phyloP scores from a whole-genome alignment of 2,329 filamentous ascomycete species.

The Plectosphaerella sp. region DNA sequence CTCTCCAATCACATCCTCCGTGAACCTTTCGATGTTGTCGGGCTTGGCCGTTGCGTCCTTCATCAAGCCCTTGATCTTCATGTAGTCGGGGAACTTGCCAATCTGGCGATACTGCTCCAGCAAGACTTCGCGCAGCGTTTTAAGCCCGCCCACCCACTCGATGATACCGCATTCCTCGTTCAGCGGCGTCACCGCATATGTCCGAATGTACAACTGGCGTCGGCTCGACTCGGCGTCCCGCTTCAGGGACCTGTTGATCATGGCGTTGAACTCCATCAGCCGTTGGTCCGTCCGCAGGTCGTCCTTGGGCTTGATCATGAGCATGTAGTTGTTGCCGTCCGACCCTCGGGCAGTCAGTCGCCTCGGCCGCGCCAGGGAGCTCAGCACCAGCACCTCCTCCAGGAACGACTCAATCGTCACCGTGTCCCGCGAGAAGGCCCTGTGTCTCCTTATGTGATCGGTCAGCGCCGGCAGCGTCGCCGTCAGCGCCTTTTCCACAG shows the following conservation, averaged over 20 bases:
- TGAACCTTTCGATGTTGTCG: constrained; percentile 67
- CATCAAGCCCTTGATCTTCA: constrained; percentile 57
- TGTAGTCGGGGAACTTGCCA: constrained; percentile 67
- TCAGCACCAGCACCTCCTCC: constrained; percentile 85
- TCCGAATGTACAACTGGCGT: constrained; percentile 90
- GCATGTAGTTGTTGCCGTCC: constrained; percentile 81
- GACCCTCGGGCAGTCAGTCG: constrained; percentile 85
- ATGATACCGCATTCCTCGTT: constrained; percentile 98
- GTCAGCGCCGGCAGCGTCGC: constrained; percentile 73
- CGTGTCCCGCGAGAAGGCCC: constrained; percentile 81
- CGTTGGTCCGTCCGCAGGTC: constrained; percentile 96
- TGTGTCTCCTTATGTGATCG: constrained; percentile 71
- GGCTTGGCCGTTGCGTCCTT: constrained; percentile 56
- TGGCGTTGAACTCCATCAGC: constrained; percentile 97
- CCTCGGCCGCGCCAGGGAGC: constrained; percentile 86
- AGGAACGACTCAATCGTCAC: constrained; percentile 77
- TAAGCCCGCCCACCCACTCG: constrained; percentile 97
- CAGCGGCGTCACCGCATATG: constrained; percentile 91
- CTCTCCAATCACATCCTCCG: constrained; percentile 54
- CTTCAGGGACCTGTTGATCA: constrained; percentile 94
- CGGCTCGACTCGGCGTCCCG: constrained; percentile 86
- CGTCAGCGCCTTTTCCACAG: constrained; percentile 78
- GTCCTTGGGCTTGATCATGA: constrained; percentile 97
- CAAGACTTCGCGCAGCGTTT: constrained; percentile 88
- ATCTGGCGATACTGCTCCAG: constrained; percentile 72